Base-by-base conservation (phyloP, 1,284 basidiomycete species). In the Ceratobasidium sp. region DNA sequence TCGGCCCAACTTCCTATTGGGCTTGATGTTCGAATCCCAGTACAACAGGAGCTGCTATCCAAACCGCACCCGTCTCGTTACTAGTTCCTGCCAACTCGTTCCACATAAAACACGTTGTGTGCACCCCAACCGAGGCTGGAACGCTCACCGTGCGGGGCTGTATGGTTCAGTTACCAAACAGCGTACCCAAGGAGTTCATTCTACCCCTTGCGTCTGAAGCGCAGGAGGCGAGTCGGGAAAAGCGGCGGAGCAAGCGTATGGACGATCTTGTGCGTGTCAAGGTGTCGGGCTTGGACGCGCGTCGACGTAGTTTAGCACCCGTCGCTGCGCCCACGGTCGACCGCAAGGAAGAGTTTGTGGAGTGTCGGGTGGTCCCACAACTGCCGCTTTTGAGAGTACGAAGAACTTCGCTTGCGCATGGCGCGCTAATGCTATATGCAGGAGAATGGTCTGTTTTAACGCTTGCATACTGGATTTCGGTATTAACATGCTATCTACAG, bases 381-480 rank as follows among this genome's bases (percentile, higher is more conserved):
- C 94, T 96, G 80, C 97, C 97, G 3, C 82, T 95, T 41, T 84
- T 99, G 69, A 89, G 93, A 73, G 92, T 98, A 79, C 88, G 94
- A 76, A 87, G 94, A 81, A 93, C 92, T n/a, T 94, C 93, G 6
- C 84, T 98, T 19, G 95, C 91, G 0, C 94, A 97, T 79, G 95
- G 95, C 1, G 94, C 95, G 0, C 85, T 98, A 33, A 97, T 97
- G 92, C 84, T 99, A 67, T 97, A 96, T 80, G 90, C 97, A 71
- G 97, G 97, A 54, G 97, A 99, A 85, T 90, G 84, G 93, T 95
- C 77, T 76, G 90, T 84, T 2, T 2, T 54, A 71, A 45, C 19
- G 41, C 44, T 36, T 60, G 44, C n/a, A 60, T 41, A 47, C 60
- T 66, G 36, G 54, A 76, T 36, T 31, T 31, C 7, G 33, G 74